phyloP scores from a whole-genome alignment of 2,329 filamentous ascomycete genomes.

The Magnaporthiopsis incrustans region DNA sequence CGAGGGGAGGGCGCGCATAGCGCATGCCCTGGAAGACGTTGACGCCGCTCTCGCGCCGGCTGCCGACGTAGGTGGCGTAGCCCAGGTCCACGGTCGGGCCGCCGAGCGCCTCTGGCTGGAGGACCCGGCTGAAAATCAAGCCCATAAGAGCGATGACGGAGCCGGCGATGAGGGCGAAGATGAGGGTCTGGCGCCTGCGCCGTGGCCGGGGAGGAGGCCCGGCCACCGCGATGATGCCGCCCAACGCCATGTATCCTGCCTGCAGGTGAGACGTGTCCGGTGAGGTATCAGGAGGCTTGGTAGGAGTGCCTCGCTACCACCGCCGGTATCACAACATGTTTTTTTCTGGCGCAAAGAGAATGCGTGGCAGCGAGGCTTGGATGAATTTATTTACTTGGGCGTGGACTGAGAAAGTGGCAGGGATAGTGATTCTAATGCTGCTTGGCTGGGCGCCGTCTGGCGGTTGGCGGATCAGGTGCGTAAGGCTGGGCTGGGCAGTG shows the following conservation, averaged over 20 bases:
- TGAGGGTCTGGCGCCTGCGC: background rate
- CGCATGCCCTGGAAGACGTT: slow-evolving; percentile 40
- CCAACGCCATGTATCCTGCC: background rate
- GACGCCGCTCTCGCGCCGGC: slow-evolving; percentile 15
- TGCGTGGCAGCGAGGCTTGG: background rate
- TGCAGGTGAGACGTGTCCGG: too few species aligned
- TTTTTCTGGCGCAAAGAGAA: background rate
- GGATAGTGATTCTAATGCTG: background rate
- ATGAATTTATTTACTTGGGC: background rate
- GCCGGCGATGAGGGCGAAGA: background rate
- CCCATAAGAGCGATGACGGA: background rate
- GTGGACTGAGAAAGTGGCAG: background rate
- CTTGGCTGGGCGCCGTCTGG: background rate
- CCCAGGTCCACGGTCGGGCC: slow-evolving; percentile 10
- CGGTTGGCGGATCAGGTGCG: background rate
- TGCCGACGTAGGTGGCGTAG: slow-evolving; percentile 12
- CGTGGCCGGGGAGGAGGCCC: too few species aligned
- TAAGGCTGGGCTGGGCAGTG: too few species aligned
- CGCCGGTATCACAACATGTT: background rate
- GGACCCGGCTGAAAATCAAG: background rate
- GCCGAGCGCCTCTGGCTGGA: background rate
- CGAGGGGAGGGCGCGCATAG: slow-evolving; percentile 43
- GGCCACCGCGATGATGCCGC: background rate
- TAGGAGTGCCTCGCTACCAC: background rate
- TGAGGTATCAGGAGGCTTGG: background rate